Evolutionary conservation across 2,329 filamentous ascomycete species (phyloP).

Genomic region (Alternaria tenuissima): DNA sequence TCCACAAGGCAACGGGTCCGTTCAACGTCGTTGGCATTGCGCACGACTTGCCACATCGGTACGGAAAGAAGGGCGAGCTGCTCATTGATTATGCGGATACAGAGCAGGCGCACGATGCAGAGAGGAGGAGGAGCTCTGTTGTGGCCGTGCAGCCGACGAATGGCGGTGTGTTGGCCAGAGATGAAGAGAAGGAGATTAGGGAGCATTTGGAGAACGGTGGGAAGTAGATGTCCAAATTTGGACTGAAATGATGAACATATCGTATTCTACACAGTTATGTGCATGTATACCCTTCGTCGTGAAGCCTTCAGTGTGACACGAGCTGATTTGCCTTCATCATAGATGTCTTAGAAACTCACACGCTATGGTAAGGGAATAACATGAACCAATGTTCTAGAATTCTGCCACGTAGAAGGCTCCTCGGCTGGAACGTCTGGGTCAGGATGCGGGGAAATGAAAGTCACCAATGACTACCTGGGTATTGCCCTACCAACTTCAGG

Average conservation of each 20-base stretch:
- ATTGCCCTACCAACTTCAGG: no score
- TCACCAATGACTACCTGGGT: no score
- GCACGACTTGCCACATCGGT: slow-evolving; percentile 61
- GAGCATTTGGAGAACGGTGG: slow-evolving; percentile 13
- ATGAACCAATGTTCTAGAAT: no score
- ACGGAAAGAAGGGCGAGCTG: slow-evolving; percentile 66
- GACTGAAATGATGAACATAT: background rate
- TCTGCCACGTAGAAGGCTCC: no score
- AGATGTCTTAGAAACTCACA: no score
- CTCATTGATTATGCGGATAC: slow-evolving; percentile 61
- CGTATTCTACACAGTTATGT: background rate
- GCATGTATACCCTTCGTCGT: background rate
- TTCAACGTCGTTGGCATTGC: slow-evolving; percentile 62
- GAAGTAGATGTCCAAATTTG: background rate
- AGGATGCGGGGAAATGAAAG: no score
- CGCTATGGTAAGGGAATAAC: no score
- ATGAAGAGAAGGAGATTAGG: slow-evolving; percentile 7
- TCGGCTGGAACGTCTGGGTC: no score
- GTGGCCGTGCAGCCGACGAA: slow-evolving; percentile 18
- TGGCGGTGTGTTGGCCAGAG: slow-evolving; percentile 11
- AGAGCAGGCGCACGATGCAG: slow-evolving; percentile 41
- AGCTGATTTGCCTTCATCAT: no score
- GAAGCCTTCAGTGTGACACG: no score
- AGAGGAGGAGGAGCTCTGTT: slow-evolving; percentile 42
- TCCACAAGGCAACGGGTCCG: slow-evolving; percentile 62